Conservation (phyloP, 345 rosid genomes). For the rapeseed (Brassica napus) region Da-Ae NC_063442.1:43545001-43545500, state of each 20-base stretch:
- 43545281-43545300: background rate
- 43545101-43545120: too few relatives aligned
- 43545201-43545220: constrained; percentile 25
- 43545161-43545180: background rate
- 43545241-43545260: constrained; percentile 11
- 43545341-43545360: too few relatives aligned
- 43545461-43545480: too few relatives aligned
- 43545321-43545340: background rate
- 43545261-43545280: constrained; percentile 13
- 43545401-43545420: too few relatives aligned
- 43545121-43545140: too few relatives aligned
- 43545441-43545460: too few relatives aligned
- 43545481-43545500: too few relatives aligned
- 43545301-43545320: constrained; percentile 34
- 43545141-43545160: too few relatives aligned
- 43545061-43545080: background rate
- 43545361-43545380: too few relatives aligned
- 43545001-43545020: constrained; percentile 22
- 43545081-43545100: too few relatives aligned
- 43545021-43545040: constrained; percentile 22
- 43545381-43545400: too few relatives aligned
- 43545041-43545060: constrained; percentile 27
- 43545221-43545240: constrained; percentile 13
- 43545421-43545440: too few relatives aligned
- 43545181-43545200: background rate